Base-by-base conservation (phyloP, 2,329 filamentous ascomycete species). In the Ophiognomonia clavigignenti-juglandacearum region DNA sequence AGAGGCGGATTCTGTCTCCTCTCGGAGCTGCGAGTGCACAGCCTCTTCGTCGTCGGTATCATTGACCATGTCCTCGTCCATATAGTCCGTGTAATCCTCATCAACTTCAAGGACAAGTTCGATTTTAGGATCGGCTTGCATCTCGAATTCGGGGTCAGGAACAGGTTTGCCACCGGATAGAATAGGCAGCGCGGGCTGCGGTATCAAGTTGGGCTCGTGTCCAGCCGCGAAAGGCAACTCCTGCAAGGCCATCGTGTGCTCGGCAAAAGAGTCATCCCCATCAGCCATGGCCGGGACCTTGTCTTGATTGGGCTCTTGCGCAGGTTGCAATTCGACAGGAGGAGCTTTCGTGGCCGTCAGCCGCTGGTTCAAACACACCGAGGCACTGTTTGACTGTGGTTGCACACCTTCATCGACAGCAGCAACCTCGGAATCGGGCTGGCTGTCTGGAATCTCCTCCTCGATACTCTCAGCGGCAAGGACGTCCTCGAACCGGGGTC, bases 401-500 rank as follows among this genome's bases (percentile, higher is more conserved):
- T 38, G 11, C 29, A 31, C 43, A 46, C 37, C 39, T 31, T 40
- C 34, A 18, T 27, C 10, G n/a, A 45, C 27, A 11, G 19, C 36
- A n/a, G 34, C 43, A 23, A 34, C 27, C 9, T 16, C 32, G 11
- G 36, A 39, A 19, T 35, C 44, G 13, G 45, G 38, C 38, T 61
- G 56, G 46, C 57, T 60, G 38, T 53, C 48, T 13, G 44, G 45
- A n/a, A 57, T 51, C 39, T 58, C 55, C 2, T 53, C 48, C 4
- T 38, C 36, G 18, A 27, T n/a, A 14, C n/a, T 32, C 18, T 29
- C 29, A 13, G 47, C 44, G 10, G 31, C 39, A 19, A 31, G 31
- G 7, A 50, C 43, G 6, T 56, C 51, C 19, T 48, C 49, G 23
- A 53, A 54, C 32, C 55, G 59, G 18, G 55, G 55, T 56, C 63